These are phyloP conservation scores for Botryococcus braunii DNA, from an alignment of 163 green algal species.

Conservation along the genomic window DNA sequence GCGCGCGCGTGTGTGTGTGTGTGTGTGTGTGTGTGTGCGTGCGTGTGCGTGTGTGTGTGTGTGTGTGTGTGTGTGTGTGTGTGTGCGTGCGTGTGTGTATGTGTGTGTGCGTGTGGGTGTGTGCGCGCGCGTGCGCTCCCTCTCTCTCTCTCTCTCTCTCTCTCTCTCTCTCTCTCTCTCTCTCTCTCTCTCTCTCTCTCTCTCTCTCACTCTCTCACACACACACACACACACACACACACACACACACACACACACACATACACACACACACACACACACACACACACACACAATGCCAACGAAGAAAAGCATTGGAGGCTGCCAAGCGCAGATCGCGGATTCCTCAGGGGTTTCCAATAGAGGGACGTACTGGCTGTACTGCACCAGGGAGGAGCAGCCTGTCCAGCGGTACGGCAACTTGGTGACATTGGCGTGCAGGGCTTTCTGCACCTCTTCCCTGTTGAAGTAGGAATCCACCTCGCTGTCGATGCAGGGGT, in stretches of 20 bases:
- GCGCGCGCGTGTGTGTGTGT: too few species aligned
- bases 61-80: too few species aligned
- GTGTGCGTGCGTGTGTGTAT: too few species aligned
- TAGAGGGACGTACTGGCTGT: slow-evolving; percentile 13
- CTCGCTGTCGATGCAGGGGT: slow-evolving; percentile 61
- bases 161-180: too few species aligned
- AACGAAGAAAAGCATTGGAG: not conserved
- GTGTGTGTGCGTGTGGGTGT: too few species aligned
- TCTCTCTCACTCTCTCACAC: not conserved
- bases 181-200: too few species aligned
- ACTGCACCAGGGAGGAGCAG: slow-evolving; percentile 29
- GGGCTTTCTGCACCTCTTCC: slow-evolving; percentile 36
- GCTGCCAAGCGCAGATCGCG: not conserved
- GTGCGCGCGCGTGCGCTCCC: too few species aligned
- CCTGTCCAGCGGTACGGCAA: slow-evolving; percentile 34
- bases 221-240: not conserved
- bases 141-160: too few species aligned
- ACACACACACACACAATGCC: too few species aligned
- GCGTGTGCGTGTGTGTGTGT: too few species aligned
- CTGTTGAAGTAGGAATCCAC: slow-evolving; percentile 69
- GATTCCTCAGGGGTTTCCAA: not conserved
- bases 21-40: too few species aligned
- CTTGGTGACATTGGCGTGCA: slow-evolving; percentile 39
- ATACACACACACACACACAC: not conserved
- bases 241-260: not conserved